Percentiles rank a stretch among this genome's conserved stretches.
Conservation (phyloP, 768 basidiomycete species). For the Leucosporidium scottii region DNA sequence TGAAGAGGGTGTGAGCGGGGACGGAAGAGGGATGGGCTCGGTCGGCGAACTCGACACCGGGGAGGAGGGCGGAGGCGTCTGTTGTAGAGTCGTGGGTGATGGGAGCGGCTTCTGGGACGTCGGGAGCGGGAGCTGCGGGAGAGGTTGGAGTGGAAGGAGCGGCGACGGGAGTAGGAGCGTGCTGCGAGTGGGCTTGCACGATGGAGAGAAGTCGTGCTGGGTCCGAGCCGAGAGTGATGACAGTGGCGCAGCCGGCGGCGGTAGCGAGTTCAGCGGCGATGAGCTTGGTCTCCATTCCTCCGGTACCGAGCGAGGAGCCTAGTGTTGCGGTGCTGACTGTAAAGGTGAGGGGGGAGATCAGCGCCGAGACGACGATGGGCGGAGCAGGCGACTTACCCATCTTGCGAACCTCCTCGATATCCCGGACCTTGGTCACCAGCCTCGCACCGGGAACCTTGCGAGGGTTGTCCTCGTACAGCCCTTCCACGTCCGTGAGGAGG, state of each 20-base stretch:
- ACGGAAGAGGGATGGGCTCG: not conserved
- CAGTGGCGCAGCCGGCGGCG: slow-evolving; percentile 84
- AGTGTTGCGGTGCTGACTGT: slow-evolving; percentile 86
- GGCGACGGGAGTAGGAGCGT: slow-evolving; percentile 1
- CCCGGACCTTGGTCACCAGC: slow-evolving; percentile 72
- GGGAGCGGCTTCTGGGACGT: slow-evolving; percentile 37
- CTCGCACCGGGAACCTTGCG: slow-evolving; percentile 50
- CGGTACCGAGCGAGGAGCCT: slow-evolving; percentile 88
- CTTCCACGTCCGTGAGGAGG: slow-evolving; percentile 91
- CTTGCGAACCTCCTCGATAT: slow-evolving; percentile 68
- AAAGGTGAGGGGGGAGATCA: not conserved
- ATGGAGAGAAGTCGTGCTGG: slow-evolving; percentile 69
- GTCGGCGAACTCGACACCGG: slow-evolving; percentile 21
- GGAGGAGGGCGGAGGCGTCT: slow-evolving; percentile 1
- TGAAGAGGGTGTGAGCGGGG: slow-evolving; percentile 88
- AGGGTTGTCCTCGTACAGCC: slow-evolving; percentile 90
- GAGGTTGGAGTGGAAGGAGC: not conserved
- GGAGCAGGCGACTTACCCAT: slow-evolving; percentile 53
- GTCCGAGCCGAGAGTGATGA: slow-evolving; percentile 76
- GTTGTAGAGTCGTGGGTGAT: slow-evolving; percentile 7
- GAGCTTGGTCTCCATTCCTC: slow-evolving; percentile 98
- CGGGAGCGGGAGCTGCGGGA: slow-evolving; percentile 30
- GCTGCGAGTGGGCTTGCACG: slow-evolving; percentile 63
- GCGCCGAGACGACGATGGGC: not conserved
- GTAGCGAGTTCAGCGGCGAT: slow-evolving; percentile 97